Evolutionary conservation across 306 rosid genomes (phyloP).

Genomic region (Lathyrus aphaca): DNA sequence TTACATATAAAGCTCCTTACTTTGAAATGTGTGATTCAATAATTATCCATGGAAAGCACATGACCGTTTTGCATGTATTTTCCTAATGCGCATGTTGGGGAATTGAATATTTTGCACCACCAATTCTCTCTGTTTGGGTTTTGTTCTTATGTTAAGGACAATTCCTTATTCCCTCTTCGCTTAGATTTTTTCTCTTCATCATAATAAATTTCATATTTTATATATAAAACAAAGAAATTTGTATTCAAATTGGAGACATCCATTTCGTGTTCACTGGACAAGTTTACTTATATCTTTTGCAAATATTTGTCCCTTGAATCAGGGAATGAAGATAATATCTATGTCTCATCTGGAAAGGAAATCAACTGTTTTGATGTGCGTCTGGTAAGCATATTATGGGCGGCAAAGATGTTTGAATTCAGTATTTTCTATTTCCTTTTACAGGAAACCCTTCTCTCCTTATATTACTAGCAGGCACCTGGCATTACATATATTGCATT

Average conservation of each 20-base stretch:
- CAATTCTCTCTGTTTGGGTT: background rate
- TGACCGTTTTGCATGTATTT: background rate
- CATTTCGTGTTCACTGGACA: constrained; percentile 12
- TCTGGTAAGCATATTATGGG: constrained; percentile 60
- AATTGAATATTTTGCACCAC: background rate
- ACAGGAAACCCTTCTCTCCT: constrained; percentile 16
- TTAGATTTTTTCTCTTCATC: background rate
- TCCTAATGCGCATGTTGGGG: background rate
- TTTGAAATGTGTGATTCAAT: constrained; percentile 2
- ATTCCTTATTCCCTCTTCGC: background rate
- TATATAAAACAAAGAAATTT: background rate
- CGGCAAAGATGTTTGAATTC: constrained; percentile 28
- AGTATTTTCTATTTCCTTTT: constrained; percentile 9
- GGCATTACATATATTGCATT: constrained; percentile 8
- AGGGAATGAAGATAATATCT: constrained; percentile 82
- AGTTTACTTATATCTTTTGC: constrained; percentile 24
- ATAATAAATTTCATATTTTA: constrained; percentile 15
- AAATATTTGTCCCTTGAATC: constrained; percentile 46
- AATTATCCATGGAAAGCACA: background rate
- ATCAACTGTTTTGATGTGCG: constrained; percentile 86
- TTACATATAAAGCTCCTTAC: constrained; percentile 7
- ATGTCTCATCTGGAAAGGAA: constrained; percentile 79
- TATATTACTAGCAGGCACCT: background rate
- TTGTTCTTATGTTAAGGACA: constrained; percentile 10
- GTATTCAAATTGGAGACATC: background rate